Percentiles rank a stretch among this genome's conserved stretches.
These are phyloP conservation scores for Lactifluus pinguis DNA, from an alignment of 768 basidiomycete genomes.

Conservation along the genomic window DNA sequence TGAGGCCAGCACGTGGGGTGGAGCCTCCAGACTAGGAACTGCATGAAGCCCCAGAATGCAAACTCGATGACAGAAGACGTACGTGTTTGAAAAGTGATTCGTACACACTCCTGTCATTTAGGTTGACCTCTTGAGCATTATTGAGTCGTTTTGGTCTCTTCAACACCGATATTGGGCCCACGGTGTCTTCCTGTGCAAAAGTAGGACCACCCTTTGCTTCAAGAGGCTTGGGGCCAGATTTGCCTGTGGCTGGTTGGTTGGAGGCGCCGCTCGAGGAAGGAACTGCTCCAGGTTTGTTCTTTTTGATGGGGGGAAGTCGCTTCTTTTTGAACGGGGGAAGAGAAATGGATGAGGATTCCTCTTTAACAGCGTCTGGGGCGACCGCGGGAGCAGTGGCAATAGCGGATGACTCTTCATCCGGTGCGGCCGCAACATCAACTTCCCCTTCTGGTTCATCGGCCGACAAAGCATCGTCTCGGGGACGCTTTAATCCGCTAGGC, in stretches of 20 bases:
- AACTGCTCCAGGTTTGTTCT: conserved; percentile 12
- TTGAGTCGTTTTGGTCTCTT: conserved; percentile 16
- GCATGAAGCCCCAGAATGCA: neutral
- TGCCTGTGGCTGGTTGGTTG: neutral
- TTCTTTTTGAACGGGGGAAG: conserved; percentile 20
- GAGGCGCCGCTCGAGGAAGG: conserved; percentile 1
- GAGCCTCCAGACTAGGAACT: conserved; percentile 14
- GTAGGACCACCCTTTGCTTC: conserved; percentile 1
- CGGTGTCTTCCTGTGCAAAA: neutral
- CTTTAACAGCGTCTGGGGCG: conserved; percentile 6
- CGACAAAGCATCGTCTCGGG: conserved; percentile 9
- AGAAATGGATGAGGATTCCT: conserved; percentile 9
- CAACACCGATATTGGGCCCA: conserved; percentile 13
- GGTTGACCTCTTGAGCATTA: conserved; percentile 19
- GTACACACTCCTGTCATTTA: conserved; percentile 20
- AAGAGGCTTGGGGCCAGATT: neutral
- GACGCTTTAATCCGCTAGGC: conserved; percentile 8
- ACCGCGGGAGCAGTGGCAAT: neutral
- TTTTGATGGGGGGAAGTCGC: conserved; percentile 18
- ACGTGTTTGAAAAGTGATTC: conserved; percentile 21
- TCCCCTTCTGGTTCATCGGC: conserved; percentile 10
- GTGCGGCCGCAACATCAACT: neutral
- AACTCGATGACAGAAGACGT: conserved; percentile 3
- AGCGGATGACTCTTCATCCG: conserved; percentile 4
- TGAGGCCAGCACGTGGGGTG: conserved; percentile 21